Base-by-base conservation (phyloP, 208 protist species). In the Leishmania tarentolae region DNA sequence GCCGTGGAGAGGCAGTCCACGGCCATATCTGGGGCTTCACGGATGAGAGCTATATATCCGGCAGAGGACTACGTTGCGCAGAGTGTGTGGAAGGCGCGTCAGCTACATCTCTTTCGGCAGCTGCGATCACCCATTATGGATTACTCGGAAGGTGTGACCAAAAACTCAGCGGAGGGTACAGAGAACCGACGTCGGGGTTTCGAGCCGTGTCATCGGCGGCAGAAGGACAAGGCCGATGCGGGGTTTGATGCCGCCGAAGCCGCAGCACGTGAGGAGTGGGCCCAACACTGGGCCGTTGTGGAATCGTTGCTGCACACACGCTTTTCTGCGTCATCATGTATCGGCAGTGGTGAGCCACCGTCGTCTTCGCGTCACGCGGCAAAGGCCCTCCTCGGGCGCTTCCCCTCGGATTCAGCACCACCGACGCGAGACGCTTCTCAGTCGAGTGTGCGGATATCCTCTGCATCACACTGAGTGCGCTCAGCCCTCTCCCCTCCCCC, bases 211-310 rank as follows among this genome's bases (percentile, higher is more conserved):
- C 28, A 35, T 50, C 72, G n/a, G 24, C 72, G 24, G n/a, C 35
- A 52, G 37, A 47, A 59, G 50, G 57, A 73, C 37, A 42, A 52
- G 2, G 73, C 66, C 19, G 78, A 78, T 35, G n/a, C 78, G 8
- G 83, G 56, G 11, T 57, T 82, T 56, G 79, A 86, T 35, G 72
- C 68, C 6, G 79, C 83, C 13, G 83, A 86, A 53, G 74, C 69
- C 28, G 82, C 81, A 17, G 69, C 76, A 40, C 68, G 78, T 44
- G 70, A 85, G 66, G 82, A 86, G 59, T 92, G 85, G 70, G 80
- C 89, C 17, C 87, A 94, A 75, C 93, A 96, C 75, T 96, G 91
- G 91, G 90, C 88, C 37, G 80, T 92, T 40, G 28, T 96, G 73
- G 90, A 96, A 77, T 86, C 90, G 4, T 79, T 96, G 21, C 42